phyloP scores from a whole-genome alignment of 495 filamentous ascomycete genomes.

The Tuber brumale region DNA sequence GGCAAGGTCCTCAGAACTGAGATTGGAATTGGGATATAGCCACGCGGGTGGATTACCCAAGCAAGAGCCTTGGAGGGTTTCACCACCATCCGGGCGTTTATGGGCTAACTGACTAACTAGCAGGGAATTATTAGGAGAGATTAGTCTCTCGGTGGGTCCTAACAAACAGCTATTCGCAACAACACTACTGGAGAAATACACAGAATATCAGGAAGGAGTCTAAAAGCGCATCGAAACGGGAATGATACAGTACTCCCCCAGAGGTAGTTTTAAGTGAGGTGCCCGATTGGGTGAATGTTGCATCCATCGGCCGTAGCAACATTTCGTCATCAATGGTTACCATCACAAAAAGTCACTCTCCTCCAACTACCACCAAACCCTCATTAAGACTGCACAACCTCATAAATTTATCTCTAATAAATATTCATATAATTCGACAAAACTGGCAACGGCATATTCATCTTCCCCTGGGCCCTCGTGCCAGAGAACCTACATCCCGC shows the following conservation, averaged over 20 bases:
- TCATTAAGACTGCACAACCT: too few relatives aligned
- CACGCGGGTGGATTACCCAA: not conserved
- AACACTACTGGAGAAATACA: not conserved
- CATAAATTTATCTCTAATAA: not conserved
- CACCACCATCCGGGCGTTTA: not conserved
- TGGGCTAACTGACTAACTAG: not conserved
- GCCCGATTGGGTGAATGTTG: not conserved
- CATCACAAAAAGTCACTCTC: not conserved
- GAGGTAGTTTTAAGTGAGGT: not conserved
- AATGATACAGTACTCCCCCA: not conserved
- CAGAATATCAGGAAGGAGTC: not conserved
- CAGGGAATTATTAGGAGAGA: not conserved
- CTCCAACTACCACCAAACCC: not conserved
- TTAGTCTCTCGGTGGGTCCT: not conserved
- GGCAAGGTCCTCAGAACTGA: not conserved
- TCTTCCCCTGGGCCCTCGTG: not conserved
- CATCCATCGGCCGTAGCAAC: not conserved
- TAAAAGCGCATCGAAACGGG: not conserved
- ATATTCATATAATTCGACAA: constrained; percentile 4
- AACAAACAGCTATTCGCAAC: not conserved
- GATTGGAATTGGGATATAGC: not conserved
- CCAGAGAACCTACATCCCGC: not conserved
- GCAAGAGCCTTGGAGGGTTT: not conserved
- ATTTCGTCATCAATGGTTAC: not conserved
- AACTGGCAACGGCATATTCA: not conserved